Percentiles rank a stretch among this genome's conserved stretches.
phyloP scores from a whole-genome alignment of 495 filamentous ascomycete species.

The Ascodesmis nigricans region DNA sequence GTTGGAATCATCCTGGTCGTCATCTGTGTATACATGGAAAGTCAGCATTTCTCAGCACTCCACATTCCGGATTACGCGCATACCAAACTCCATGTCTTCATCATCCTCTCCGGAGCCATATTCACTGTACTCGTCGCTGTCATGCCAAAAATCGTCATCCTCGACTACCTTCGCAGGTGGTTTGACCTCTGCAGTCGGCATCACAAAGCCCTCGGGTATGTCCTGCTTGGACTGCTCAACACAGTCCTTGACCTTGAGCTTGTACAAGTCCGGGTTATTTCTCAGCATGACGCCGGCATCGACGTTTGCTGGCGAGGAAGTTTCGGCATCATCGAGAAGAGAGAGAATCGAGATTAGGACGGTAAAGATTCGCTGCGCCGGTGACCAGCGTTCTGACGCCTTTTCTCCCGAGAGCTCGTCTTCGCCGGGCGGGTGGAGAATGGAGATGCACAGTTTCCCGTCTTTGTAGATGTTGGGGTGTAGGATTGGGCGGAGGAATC shows the following conservation, averaged over 20 bases:
- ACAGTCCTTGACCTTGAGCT: slow-evolving; percentile 40
- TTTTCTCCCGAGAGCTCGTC: slow-evolving; percentile 78
- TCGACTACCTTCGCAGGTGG: slow-evolving; percentile 41
- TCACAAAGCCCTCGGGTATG: slow-evolving; percentile 58
- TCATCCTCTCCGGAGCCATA: slow-evolving; percentile 56
- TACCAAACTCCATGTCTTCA: slow-evolving; percentile 29
- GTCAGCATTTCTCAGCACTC: no score
- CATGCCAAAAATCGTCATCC: slow-evolving; percentile 64
- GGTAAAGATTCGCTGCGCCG: slow-evolving; percentile 78
- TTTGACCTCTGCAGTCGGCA: slow-evolving; percentile 50
- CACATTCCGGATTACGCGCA: no score
- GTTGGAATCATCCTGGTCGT: no score
- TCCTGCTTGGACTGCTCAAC: slow-evolving; percentile 53
- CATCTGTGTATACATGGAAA: no score
- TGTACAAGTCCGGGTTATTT: slow-evolving; percentile 44
- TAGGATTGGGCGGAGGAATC: slow-evolving; percentile 57
- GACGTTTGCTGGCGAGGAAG: slow-evolving; percentile 82
- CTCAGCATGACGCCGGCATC: slow-evolving; percentile 76
- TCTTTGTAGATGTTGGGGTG: slow-evolving; percentile 89
- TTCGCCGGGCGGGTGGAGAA: slow-evolving; percentile 77
- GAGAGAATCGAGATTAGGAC: slow-evolving; percentile 81
- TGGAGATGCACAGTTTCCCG: slow-evolving; percentile 87
- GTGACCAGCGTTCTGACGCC: slow-evolving; percentile 78
- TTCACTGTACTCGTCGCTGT: slow-evolving; percentile 57
- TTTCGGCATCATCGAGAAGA: slow-evolving; percentile 86